These are phyloP conservation scores for Trichoderma afroharzianum DNA, from an alignment of 2,329 filamentous ascomycete genomes.

Conservation along the genomic window DNA sequence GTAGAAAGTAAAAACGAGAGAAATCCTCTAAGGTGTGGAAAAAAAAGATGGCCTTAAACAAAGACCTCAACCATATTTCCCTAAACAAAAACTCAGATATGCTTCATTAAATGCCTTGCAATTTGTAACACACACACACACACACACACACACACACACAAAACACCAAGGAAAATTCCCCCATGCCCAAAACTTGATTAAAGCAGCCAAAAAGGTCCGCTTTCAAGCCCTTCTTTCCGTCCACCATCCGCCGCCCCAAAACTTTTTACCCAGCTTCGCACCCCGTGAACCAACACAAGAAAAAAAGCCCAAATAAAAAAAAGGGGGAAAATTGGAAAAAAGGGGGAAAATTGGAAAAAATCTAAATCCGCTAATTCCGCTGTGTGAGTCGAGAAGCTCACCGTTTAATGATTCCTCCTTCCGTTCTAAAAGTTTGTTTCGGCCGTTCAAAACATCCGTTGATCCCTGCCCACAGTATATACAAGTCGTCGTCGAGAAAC, in stretches of 20 bases:
- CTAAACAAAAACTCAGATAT: not conserved
- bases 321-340: not conserved
- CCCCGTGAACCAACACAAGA: not conserved
- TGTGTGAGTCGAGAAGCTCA: not conserved
- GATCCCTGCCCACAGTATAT: not conserved
- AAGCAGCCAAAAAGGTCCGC: not conserved
- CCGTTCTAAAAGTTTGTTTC: not conserved
- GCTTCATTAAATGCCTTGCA: constrained; percentile 6
- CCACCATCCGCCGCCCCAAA: not conserved
- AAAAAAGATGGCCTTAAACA: not conserved
- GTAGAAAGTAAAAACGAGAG: not conserved
- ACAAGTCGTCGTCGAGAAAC: not conserved
- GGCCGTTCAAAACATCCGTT: constrained; percentile 9
- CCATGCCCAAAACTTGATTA: not conserved
- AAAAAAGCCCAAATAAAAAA: not conserved
- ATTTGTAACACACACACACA: not conserved
- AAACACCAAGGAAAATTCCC: not conserved
- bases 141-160: not conserved
- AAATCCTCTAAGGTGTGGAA: not conserved
- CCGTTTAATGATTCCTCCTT: not conserved
- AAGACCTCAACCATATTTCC: not conserved
- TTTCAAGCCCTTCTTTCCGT: not conserved
- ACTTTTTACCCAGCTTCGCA: not conserved
- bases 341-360: not conserved
- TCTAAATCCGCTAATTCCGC: constrained; percentile 10